A percentile compares a stretch with the other conserved stretches of the same genome.
phyloP scores from a whole-genome alignment of 202 grass and related monocot species.

The Musa balbisiana region DNA sequence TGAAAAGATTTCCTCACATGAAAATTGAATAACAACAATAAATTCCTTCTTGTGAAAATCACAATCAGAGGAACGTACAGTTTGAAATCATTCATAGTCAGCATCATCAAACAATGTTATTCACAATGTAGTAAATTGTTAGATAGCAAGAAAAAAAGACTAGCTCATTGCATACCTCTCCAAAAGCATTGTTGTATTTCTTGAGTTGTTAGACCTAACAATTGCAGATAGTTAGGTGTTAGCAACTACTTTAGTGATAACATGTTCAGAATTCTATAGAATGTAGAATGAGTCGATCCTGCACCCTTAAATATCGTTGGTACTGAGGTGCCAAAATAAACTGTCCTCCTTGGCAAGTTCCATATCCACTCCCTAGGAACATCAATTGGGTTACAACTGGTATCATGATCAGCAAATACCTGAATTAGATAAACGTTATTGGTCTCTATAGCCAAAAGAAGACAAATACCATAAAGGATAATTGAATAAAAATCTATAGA shows the following conservation, averaged over 20 bases:
- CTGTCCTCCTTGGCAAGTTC: slow-evolving; percentile 71
- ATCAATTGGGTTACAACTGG: slow-evolving; percentile 54
- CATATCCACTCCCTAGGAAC: slow-evolving; percentile 64
- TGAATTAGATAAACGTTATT: slow-evolving; percentile 19
- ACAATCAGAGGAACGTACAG: neutral
- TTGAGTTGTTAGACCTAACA: slow-evolving; percentile 62
- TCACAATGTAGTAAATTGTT: neutral
- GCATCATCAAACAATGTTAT: neutral
- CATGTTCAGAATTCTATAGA: neutral
- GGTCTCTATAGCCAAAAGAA: neutral
- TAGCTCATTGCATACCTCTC: slow-evolving; percentile 41
- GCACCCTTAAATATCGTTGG: slow-evolving; percentile 86
- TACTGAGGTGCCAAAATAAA: slow-evolving; percentile 91
- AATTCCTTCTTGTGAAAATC: neutral
- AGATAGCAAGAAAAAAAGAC: neutral
- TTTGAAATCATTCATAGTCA: neutral
- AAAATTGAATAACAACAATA: neutral
- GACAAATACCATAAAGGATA: neutral
- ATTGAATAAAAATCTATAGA: neutral
- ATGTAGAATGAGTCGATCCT: slow-evolving; percentile 4
- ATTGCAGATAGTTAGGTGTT: slow-evolving; percentile 25
- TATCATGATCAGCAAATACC: slow-evolving; percentile 82
- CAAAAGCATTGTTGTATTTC: slow-evolving; percentile 78
- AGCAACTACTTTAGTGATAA: slow-evolving; percentile 8
- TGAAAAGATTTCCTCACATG: neutral